Percentiles rank a stretch among this genome's conserved stretches.
phyloP scores from a whole-genome alignment of 306 rosid genomes.

The Casuarina cunninghamiana region DNA sequence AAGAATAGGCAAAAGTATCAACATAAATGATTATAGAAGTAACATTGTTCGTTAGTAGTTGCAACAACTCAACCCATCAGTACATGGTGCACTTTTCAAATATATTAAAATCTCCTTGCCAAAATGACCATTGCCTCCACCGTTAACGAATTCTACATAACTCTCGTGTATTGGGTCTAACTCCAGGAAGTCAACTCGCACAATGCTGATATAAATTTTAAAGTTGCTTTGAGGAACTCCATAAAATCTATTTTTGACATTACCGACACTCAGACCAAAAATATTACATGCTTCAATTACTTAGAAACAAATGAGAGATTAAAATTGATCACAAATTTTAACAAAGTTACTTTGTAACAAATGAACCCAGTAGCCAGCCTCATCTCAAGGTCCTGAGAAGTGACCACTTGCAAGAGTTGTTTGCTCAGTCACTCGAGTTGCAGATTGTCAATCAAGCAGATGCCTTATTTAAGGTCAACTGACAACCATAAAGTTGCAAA shows the following conservation, averaged over 20 bases:
- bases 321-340: not conserved
- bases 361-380: too few relatives aligned
- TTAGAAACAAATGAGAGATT: not conserved
- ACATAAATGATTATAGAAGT: constrained; percentile 28
- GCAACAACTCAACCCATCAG: not conserved
- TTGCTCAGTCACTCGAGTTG: not conserved
- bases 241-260: not conserved
- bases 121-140: constrained; percentile 5
- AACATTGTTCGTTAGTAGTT: not conserved
- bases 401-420: constrained; percentile 1
- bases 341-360: not conserved
- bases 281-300: not conserved
- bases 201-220: not conserved
- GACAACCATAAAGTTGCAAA: not conserved
- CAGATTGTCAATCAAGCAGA: not conserved
- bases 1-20: constrained; percentile 17
- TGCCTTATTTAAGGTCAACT: not conserved
- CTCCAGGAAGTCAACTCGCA: not conserved
- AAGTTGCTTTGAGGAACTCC: not conserved
- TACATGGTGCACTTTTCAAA: not conserved
- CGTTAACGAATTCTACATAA: not conserved
- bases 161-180: not conserved
- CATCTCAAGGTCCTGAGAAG: constrained; percentile 3
- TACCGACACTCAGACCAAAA: not conserved
- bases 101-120: not conserved